Evolutionary conservation across 192 early-diverging fungal species (phyloP).

Genomic region (Glomus cerebriforme): DNA sequence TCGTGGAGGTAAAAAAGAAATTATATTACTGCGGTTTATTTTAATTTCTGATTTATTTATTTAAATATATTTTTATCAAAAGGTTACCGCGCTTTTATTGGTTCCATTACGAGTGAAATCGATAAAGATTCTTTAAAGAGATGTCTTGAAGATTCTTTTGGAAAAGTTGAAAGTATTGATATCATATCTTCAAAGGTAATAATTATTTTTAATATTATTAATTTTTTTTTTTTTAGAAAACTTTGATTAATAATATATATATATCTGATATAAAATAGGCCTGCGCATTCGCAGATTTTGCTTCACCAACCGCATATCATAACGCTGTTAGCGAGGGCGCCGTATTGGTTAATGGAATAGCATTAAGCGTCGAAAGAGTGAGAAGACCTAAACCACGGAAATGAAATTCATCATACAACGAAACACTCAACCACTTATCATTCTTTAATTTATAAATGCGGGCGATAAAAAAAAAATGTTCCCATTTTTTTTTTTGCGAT

Average conservation of each 20-base stretch:
- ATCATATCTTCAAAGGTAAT: slow-evolving; percentile 18
- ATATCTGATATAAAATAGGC: too few relatives aligned
- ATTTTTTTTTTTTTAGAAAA: neutral
- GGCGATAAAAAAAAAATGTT: neutral
- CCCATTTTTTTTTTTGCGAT: neutral
- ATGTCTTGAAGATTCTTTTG: slow-evolving; percentile 16
- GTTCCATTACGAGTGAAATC: neutral
- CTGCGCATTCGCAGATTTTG: slow-evolving; percentile 8
- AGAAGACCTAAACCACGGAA: slow-evolving; percentile 1
- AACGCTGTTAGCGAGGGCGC: neutral
- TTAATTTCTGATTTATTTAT: neutral
- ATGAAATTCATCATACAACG: neutral
- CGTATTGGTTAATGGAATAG: neutral
- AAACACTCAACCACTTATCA: neutral
- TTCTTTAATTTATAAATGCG: neutral
- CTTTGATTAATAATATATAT: neutral
- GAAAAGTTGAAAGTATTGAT: slow-evolving; percentile 11
- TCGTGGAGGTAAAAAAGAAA: neutral
- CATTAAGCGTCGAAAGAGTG: slow-evolving; percentile 18
- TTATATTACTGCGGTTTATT: neutral
- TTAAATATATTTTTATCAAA: neutral
- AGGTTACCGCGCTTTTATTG: slow-evolving; percentile 8
- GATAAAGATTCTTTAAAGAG: neutral
- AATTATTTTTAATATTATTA: neutral
- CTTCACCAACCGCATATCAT: slow-evolving; percentile 4